Base-by-base conservation (phyloP, 2,329 filamentous ascomycete species). In the Alternaria hordeiaustralica region DNA sequence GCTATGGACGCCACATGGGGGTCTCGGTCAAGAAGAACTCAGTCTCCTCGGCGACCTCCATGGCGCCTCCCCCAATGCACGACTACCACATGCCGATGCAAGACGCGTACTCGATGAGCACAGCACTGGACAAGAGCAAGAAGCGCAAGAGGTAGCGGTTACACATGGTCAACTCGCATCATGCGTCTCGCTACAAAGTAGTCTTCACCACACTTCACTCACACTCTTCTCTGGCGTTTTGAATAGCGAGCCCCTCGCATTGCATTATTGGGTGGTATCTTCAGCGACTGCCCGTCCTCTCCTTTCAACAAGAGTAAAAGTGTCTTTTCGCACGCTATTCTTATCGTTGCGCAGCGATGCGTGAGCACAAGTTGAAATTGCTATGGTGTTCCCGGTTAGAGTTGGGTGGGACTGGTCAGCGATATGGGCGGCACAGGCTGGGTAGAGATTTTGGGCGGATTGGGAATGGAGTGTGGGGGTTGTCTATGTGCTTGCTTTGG, bases 1-100 rank as follows among this genome's bases (percentile, higher is more conserved):
- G 96, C 61, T 98, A 97, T 73, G 88, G 89, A 63, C 85, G 89
- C 61, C 87, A 90, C 77, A 89, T 91, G 89, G 87, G 89, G 57
- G 88, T 90, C 30, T 83, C 88, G 1, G 86, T 90, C 66, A 90
- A 90, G 81, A 89, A 89, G 74, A 65, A 49, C 55, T 67, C 65
- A 6, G 13, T 54, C 4, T 57, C 67, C 2, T 66, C 66, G 51
- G 66, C 63, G 20, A 68, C 65, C 6, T 72, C 71, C 13, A 83
- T 84, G 71, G 78, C 79, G 7, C 75, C 76, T 20, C 74, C 77
- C 15, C 69, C 77, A 25, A 66, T 74, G 61, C 71, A 74, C 70
- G 78, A 81, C 68, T 71, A 72, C 69, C 78, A 47, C 47, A 65
- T 67, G 62, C 61, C 70, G 9, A 45, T 70, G n/a, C 69, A 72